A percentile compares a stretch with the other conserved stretches of the same genome.
phyloP scores from a whole-genome alignment of 2,329 filamentous ascomycete species.

The Tricladium varicosporioides region DNA sequence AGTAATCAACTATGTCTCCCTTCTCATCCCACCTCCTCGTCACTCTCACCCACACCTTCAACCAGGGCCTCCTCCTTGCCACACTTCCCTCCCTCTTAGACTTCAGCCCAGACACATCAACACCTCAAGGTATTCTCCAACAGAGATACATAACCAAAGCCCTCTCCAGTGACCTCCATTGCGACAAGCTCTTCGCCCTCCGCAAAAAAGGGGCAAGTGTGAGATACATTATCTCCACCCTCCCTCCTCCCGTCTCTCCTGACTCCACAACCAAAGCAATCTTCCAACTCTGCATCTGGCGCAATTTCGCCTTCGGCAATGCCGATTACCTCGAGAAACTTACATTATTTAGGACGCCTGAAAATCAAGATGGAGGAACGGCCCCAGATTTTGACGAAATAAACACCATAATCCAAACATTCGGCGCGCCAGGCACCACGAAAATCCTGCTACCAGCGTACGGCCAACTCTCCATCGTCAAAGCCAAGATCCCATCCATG shows the following conservation, averaged over 20 bases:
- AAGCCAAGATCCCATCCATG: slow-evolving; percentile 6
- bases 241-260: neutral
- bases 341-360: too few relatives aligned
- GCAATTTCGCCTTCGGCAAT: slow-evolving; percentile 11
- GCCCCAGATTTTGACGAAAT: too few relatives aligned
- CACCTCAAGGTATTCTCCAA: neutral
- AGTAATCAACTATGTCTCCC: too few relatives aligned
- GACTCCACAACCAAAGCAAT: neutral
- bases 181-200: slow-evolving; percentile 15
- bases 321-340: neutral
- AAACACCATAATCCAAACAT: too few relatives aligned
- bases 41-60: neutral
- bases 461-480: slow-evolving; percentile 9
- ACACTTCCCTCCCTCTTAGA: too few relatives aligned
- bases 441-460: slow-evolving; percentile 7
- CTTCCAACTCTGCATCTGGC: slow-evolving; percentile 12
- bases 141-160: neutral
- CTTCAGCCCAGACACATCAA: neutral
- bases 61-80: neutral
- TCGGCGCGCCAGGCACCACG: too few relatives aligned
- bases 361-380: too few relatives aligned
- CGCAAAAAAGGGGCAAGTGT: slow-evolving; percentile 10
- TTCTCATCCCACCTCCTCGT: too few relatives aligned
- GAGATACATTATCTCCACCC: neutral
- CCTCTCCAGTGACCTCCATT: neutral